Percentiles rank a stretch among this genome's conserved stretches.
Evolutionary conservation across 805 yeast genomes (phyloP).

Genomic region (Henningerozyma blattae): DNA sequence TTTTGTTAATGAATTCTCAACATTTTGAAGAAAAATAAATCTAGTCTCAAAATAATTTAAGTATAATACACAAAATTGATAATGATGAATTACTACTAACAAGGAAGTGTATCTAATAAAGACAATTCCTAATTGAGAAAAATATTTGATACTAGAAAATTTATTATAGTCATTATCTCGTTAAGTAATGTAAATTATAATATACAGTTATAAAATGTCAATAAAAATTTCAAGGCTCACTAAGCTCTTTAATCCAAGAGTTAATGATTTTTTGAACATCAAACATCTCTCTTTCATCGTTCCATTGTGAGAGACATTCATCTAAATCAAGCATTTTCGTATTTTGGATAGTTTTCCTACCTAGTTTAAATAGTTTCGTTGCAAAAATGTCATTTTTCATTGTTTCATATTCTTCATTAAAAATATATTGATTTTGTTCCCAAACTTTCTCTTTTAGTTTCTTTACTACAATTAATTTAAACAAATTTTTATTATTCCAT

Average conservation of each 20-base stretch:
- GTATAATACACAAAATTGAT: too few species aligned
- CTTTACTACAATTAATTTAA: conserved; percentile 15
- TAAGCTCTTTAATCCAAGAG: neutral
- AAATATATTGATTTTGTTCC: conserved; percentile 4
- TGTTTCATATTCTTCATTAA: conserved; percentile 2
- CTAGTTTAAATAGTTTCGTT: neutral
- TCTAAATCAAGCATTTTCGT: neutral
- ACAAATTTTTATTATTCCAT: conserved; percentile 17
- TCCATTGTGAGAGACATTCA: neutral
- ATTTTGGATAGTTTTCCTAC: neutral
- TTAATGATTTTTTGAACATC: neutral
- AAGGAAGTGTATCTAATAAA: too few species aligned
- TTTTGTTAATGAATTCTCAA: conserved; percentile 21
- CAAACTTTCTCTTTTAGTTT: conserved; percentile 17
- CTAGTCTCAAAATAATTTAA: too few species aligned
- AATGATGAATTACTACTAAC: too few species aligned
- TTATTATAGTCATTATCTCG: too few species aligned
- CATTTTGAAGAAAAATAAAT: too few species aligned
- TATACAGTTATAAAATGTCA: too few species aligned
- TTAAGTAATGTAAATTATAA: too few species aligned
- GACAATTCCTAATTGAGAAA: too few species aligned
- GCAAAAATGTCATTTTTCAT: conserved; percentile 9
- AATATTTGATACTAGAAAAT: too few species aligned
- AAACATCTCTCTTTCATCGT: neutral
- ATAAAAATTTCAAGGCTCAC: neutral